phyloP scores from a whole-genome alignment of 148 eudicot species.

The Chenopodium berlandieri region DNA sequence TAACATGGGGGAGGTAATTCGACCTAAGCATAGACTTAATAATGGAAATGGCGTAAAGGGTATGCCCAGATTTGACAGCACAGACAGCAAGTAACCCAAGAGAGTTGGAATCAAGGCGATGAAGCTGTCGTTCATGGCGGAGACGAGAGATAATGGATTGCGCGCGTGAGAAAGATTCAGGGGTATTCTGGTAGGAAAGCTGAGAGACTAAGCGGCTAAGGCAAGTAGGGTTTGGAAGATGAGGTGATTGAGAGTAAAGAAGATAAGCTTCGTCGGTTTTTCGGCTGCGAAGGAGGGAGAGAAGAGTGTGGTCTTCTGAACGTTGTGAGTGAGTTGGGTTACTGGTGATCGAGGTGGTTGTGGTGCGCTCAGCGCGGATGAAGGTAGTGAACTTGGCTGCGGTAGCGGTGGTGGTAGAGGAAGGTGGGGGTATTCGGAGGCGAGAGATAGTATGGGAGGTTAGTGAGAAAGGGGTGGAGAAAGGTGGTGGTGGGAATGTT shows the following conservation, averaged over 20 bases:
- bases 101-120: conserved; percentile 87
- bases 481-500: neutral
- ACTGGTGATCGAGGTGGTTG: neutral
- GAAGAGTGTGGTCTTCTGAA: conserved; percentile 45
- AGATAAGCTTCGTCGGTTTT: conserved; percentile 85
- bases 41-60: conserved; percentile 66
- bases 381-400: neutral
- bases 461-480: neutral
- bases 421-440: neutral
- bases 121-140: conserved; percentile 76
- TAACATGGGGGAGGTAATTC: conserved; percentile 84
- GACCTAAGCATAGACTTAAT: conserved; percentile 82
- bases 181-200: conserved; percentile 70
- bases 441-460: neutral
- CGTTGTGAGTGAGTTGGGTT: neutral
- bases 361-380: neutral
- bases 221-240: conserved; percentile 72
- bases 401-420: neutral
- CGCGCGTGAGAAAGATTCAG: conserved; percentile 53
- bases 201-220: conserved; percentile 82
- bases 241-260: conserved; percentile 44
- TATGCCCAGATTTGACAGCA: conserved; percentile 71
- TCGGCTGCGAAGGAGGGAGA: conserved; percentile 66
- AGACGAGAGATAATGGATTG: conserved; percentile 84
- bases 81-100: conserved; percentile 78